Evolutionary conservation across 1,284 basidiomycete genomes (phyloP).

Genomic region (Pterulicium gracile): DNA sequence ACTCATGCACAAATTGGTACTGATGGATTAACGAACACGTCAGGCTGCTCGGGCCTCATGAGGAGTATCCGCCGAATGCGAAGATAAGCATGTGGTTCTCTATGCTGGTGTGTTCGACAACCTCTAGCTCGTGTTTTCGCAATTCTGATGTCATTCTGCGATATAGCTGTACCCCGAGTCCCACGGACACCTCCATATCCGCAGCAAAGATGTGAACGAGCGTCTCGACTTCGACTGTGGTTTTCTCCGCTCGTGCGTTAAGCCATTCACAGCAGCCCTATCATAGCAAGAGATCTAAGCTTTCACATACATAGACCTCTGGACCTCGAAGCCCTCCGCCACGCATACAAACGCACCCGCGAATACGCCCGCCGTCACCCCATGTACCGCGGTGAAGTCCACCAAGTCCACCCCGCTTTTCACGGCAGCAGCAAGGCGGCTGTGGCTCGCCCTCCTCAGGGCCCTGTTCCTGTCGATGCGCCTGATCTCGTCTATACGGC

Average conservation of each 20-base stretch:
- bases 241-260: constrained; percentile 15
- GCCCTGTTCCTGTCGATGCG: constrained; percentile 19
- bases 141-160: neutral
- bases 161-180: constrained; percentile 22
- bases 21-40: neutral
- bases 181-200: constrained; percentile 27
- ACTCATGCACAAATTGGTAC: neutral
- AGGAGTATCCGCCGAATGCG: neutral
- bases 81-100: constrained; percentile 1
- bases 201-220: constrained; percentile 18
- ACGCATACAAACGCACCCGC: constrained; percentile 45
- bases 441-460: constrained; percentile 17
- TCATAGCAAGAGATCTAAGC: neutral
- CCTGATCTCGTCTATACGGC: constrained; percentile 27
- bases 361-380: constrained; percentile 50
- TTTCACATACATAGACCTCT: constrained; percentile 13
- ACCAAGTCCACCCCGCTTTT: constrained; percentile 37
- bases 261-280: neutral
- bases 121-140: neutral
- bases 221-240: constrained; percentile 22
- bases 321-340: constrained; percentile 41
- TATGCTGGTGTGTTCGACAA: neutral
- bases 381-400: constrained; percentile 35
- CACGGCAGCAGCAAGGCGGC: constrained; percentile 9
- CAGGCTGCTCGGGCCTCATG: neutral